Evolutionary conservation across 2,329 filamentous ascomycete species (phyloP), one percentile per base, ranked within the genome.

Genomic region (Pleoardoris graminearum): DNA sequence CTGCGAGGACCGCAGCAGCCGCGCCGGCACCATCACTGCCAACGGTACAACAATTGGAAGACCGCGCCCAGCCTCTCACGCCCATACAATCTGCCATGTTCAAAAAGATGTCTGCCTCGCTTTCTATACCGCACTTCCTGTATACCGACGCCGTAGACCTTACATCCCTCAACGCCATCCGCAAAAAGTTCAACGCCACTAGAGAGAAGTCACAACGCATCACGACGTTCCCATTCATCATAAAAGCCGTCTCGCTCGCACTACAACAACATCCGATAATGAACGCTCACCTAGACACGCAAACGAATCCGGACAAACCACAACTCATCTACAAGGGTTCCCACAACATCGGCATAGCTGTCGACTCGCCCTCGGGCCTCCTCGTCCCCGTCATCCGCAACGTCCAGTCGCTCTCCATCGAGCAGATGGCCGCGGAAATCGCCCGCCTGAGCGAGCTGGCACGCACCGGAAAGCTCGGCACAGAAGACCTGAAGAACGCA

Each of bases 331-430:
- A 90, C 78, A 89, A 92, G 51, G 84, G 85, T 48, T 86, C 89
- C 67, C 94, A 99, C 80, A 96, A 99, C 75, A 93, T 99, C 56
- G 94, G 94, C 55, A 82, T 99, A 29, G 94, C 94, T 51, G 94
- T 99, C 82, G 94, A 99, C 74, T 96, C 93, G 0, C 91, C 93
- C 0, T 80, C 81, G 6, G 94, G 94, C 2, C 84, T 99, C 0
- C 77, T 99, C 7, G 94, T 99, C 3, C 94, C 94, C 1, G 94
- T 97, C 39, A 85, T 99, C 71, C 90, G 87, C 69, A 86, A 95
- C 70, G 91, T 96, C 37, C 87, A 87, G 55, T 79, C 80, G 17
- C 85, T 87, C 60, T 94, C 86, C 67, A 87, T 99, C 62, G 75
- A 88, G 32, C 84, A 87, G 42, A 89, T 99, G 54, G 89, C 92